A percentile compares a stretch with the other conserved stretches of the same genome.
Conservation (phyloP, 2,329 filamentous ascomycete species). For the Exophiala sp. region DNA sequence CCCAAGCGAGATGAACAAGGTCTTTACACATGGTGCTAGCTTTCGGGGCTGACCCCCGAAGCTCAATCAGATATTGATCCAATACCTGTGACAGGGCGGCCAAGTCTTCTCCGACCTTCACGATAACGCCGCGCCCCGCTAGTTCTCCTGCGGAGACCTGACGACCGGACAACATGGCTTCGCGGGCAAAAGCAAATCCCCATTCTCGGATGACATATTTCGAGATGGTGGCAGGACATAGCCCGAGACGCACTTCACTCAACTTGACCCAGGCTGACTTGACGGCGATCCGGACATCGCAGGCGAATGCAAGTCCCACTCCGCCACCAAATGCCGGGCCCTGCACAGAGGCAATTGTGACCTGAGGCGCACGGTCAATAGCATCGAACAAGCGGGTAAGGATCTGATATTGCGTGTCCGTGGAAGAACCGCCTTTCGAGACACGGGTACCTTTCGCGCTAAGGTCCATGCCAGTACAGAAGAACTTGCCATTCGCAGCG, state of each 20-base stretch:
- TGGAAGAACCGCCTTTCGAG: conserved; percentile 18
- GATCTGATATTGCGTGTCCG: conserved; percentile 21
- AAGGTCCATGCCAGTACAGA: conserved; percentile 27
- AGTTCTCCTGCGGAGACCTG: conserved; percentile 31
- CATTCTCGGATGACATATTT: conserved; percentile 39
- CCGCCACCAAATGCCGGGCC: conserved; percentile 43
- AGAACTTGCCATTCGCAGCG: conserved; percentile 20
- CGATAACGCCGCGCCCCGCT: conserved; percentile 21
- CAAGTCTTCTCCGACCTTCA: conserved; percentile 26
- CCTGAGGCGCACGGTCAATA: conserved; percentile 39
- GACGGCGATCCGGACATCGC: conserved; percentile 35
- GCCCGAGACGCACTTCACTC: conserved; percentile 39
- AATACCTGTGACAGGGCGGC: conserved; percentile 21
- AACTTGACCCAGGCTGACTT: conserved; percentile 31
- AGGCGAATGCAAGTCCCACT: conserved; percentile 41
- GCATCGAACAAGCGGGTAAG: conserved; percentile 33
- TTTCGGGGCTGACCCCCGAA: conserved; percentile 30
- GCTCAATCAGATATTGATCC: conserved; percentile 28
- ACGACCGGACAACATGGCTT: conserved; percentile 38
- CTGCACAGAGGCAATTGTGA: conserved; percentile 40
- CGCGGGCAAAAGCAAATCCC: conserved; percentile 35
- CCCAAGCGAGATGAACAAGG: conserved; percentile 30
- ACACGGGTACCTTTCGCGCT: conserved; percentile 2
- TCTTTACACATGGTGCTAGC: conserved; percentile 36
- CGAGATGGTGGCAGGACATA: conserved; percentile 39